phyloP scores from a whole-genome alignment of 441 rosid genomes.

The Pelargonium citronellum region DNA sequence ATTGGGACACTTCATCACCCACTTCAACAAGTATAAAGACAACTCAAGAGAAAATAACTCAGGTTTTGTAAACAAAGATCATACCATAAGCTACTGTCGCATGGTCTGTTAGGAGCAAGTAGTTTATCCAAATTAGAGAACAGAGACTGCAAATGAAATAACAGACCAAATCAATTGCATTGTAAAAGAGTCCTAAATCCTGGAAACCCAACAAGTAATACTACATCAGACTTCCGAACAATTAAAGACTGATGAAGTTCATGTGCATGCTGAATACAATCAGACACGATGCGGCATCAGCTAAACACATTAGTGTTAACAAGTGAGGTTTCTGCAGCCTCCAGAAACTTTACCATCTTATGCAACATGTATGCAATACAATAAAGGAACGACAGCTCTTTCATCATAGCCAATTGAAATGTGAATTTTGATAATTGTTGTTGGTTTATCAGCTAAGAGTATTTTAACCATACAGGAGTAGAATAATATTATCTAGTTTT shows the following conservation, averaged over 20 bases:
- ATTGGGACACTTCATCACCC: no score
- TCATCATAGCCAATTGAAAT: neutral
- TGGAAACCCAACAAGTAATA: neutral
- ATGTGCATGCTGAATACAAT: neutral
- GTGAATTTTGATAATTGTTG: neutral
- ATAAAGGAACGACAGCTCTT: neutral
- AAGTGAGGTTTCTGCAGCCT: neutral
- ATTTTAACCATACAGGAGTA: neutral
- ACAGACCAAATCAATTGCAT: neutral
- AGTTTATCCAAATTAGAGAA: constrained; percentile 19
- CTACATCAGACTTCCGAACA: neutral
- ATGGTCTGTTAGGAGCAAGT: constrained; percentile 26
- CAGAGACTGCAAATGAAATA: constrained; percentile 18
- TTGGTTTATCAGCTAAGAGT: neutral
- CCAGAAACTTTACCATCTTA: neutral
- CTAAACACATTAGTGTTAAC: no score
- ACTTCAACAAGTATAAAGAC: neutral
- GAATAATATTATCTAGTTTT: neutral
- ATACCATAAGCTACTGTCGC: constrained; percentile 28
- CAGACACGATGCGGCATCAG: neutral
- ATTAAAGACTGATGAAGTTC: neutral
- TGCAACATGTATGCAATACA: neutral
- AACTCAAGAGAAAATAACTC: neutral
- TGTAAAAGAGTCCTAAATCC: neutral
- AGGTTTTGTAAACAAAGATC: neutral